Evolutionary conservation across 345 rosid genomes (phyloP), one percentile per base, ranked within the genome.

Genomic region (Aquilaria yunnanensis): DNA sequence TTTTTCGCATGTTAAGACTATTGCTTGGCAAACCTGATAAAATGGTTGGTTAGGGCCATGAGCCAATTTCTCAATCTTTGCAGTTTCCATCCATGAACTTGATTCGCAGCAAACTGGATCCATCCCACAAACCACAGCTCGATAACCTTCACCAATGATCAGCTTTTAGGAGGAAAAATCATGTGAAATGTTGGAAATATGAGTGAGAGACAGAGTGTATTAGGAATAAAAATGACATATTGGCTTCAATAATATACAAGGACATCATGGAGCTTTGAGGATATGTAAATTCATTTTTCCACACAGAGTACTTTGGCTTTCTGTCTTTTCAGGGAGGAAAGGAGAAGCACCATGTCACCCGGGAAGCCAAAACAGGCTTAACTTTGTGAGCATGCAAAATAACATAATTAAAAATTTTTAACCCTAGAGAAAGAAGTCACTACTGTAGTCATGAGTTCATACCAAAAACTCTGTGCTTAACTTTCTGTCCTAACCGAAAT

Each of bases 401-500:
- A 4, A 37, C 43, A 37, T 5, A 9, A 37, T 37, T 23, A 37
- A 3, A 9, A 9, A 37, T 37, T 37, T 5, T 37, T 37, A 37
- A 37, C 43, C 43, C 5, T 5, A 37, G 5, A 37, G 43, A 37
- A 3, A 37, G 43, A 37, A 37, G 43, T 9, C 43, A 3, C 5
- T 37, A 37, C 8, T 37, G 7, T 37, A 66, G 63, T 55, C 51
- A 57, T 12, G 53, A 12, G 34, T 13, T 32, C 37, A 50, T 86
- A 90, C 98, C 97, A 59, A 77, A 90, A 60, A 62, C 34, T 76
- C 83, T 90, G 74, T 90, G 98, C 72, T 57, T 82, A 79, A 87
- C 85, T 83, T 84, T 90, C 81, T 93, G 98, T 52, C 98, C 98
- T 69, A 93, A 75, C 32, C 94, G 96, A 73, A 87, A 88, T n/a